These are phyloP conservation scores for Nidula niveotomentosa DNA, from an alignment of 1,284 basidiomycete species.

Conservation along the genomic window DNA sequence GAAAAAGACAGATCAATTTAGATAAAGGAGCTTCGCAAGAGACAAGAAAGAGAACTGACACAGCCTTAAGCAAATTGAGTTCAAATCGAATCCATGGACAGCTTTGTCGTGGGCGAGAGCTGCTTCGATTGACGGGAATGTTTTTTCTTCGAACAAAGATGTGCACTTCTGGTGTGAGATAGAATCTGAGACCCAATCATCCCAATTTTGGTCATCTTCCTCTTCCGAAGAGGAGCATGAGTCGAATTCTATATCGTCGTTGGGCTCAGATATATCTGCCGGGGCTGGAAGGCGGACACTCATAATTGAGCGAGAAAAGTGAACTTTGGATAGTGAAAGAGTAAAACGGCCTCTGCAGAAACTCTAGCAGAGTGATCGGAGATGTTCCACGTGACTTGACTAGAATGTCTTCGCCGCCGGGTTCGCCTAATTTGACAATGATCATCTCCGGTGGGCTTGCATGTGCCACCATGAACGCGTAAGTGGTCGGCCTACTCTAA, in stretches of 20 bases:
- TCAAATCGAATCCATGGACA: constrained; percentile 65
- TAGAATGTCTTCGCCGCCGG: too few relatives aligned
- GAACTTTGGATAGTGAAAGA: not conserved
- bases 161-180: constrained; percentile 52
- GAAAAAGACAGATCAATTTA: constrained; percentile 6
- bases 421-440: too few relatives aligned
- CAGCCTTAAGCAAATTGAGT: constrained; percentile 44
- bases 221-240: constrained; percentile 34
- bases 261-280: constrained; percentile 14
- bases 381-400: too few relatives aligned
- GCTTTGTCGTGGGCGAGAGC: constrained; percentile 66
- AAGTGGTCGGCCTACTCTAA: too few relatives aligned
- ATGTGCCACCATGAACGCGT: too few relatives aligned
- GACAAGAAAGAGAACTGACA: constrained; percentile 38
- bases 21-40: not conserved
- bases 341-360: too few relatives aligned
- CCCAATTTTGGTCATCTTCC: constrained; percentile 71
- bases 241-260: constrained; percentile 12
- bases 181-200: constrained; percentile 80
- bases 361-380: too few relatives aligned
- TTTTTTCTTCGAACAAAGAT: constrained; percentile 80
- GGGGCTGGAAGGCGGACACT: constrained; percentile 33
- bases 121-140: constrained; percentile 60
- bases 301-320: constrained; percentile 22
- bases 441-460: too few relatives aligned